These are phyloP conservation scores for Cordyceps sp. DNA, from an alignment of 2,329 filamentous ascomycete genomes.

Conservation along the genomic window DNA sequence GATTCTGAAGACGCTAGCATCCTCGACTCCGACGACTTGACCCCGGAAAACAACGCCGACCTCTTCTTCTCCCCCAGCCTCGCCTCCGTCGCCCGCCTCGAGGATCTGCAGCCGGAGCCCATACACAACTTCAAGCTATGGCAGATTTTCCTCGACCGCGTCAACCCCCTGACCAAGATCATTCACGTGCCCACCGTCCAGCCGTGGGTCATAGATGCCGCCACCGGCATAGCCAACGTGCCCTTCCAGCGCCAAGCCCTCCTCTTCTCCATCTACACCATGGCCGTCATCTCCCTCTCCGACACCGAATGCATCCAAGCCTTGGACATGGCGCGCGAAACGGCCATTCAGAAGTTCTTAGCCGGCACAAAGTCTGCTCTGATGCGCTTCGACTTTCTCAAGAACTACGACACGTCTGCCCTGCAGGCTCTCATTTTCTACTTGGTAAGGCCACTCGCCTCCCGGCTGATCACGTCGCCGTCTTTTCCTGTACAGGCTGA, in stretches of 20 bases:
- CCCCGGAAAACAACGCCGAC: slow-evolving; percentile 35
- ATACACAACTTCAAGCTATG: slow-evolving; percentile 55
- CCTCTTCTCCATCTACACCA: slow-evolving; percentile 48
- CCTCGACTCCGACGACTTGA: slow-evolving; percentile 29
- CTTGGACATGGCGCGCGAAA: slow-evolving; percentile 30
- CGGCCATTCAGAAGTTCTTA: slow-evolving; percentile 33
- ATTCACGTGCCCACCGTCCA: slow-evolving; percentile 59
- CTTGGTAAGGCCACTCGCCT: slow-evolving; percentile 21
- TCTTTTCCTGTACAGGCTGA: background rate
- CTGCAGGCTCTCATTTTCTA: slow-evolving; percentile 44
- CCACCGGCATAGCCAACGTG: slow-evolving; percentile 35
- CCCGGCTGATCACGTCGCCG: background rate
- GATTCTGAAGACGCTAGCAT: slow-evolving; percentile 29
- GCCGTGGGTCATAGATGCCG: slow-evolving; percentile 45
- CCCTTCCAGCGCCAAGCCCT: slow-evolving; percentile 43
- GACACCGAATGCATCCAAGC: slow-evolving; percentile 37
- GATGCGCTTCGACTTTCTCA: slow-evolving; percentile 37
- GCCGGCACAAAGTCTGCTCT: slow-evolving; percentile 33
- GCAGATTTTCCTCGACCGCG: slow-evolving; percentile 58
- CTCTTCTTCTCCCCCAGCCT: slow-evolving; percentile 28
- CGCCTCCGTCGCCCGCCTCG: slow-evolving; percentile 18
- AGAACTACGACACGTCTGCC: slow-evolving; percentile 38
- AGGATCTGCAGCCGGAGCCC: slow-evolving; percentile 45
- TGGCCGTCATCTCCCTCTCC: slow-evolving; percentile 38
- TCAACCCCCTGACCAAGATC: slow-evolving; percentile 57